Percentiles rank a stretch among this genome's conserved stretches.
Evolutionary conservation across 2,329 filamentous ascomycete genomes (phyloP).

Genomic region (Chrysoporthe cubensis): DNA sequence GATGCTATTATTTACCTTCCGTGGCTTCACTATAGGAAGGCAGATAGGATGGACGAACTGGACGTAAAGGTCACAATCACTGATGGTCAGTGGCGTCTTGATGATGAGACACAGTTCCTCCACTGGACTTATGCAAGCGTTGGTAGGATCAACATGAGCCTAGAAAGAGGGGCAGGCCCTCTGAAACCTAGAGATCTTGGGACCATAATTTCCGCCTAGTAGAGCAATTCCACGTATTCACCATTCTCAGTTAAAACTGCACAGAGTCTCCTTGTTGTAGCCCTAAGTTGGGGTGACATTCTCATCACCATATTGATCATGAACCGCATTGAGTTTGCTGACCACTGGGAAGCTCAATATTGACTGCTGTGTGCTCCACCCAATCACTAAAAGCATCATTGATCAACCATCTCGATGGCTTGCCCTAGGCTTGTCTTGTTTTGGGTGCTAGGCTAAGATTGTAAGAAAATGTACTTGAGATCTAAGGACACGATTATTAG

Average conservation of each 20-base stretch:
- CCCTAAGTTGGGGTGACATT: no score
- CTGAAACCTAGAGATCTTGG: constrained; percentile 11
- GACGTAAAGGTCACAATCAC: constrained; percentile 3
- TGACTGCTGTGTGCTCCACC: not conserved
- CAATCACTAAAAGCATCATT: not conserved
- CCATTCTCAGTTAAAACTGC: no score
- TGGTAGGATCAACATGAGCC: not conserved
- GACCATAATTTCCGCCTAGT: constrained; percentile 1
- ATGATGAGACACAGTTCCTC: not conserved
- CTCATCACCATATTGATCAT: no score
- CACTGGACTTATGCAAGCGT: not conserved
- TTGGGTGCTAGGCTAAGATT: not conserved
- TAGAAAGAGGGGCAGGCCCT: not conserved
- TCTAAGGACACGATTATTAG: constrained; percentile 28
- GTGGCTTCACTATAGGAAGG: constrained; percentile 17
- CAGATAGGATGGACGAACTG: constrained; percentile 4
- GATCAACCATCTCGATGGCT: not conserved
- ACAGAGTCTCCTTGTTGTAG: no score
- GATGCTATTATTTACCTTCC: constrained; percentile 8
- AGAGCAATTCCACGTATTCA: not conserved
- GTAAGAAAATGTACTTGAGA: constrained; percentile 11
- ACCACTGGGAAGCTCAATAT: not conserved
- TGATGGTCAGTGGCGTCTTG: constrained; percentile 1
- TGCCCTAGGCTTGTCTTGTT: not conserved
- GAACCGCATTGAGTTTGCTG: no score